Evolutionary conservation across 441 rosid genomes (phyloP).

Genomic region (Populus hybrid): DNA sequence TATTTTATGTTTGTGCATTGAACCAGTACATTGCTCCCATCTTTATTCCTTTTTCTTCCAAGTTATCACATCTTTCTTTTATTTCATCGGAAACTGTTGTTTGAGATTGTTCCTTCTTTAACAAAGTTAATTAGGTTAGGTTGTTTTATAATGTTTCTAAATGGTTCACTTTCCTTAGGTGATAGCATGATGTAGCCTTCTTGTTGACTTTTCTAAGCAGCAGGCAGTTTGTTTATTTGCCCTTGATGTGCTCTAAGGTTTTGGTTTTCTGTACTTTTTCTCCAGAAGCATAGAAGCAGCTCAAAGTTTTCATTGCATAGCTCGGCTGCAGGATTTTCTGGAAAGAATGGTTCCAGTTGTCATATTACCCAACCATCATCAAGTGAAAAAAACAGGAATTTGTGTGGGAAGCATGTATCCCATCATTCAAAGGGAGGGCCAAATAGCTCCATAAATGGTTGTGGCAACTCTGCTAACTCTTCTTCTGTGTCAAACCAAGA

Average conservation of each 20-base stretch:
- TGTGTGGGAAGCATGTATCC: slow-evolving; percentile 29
- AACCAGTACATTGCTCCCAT: no score
- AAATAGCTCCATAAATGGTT: slow-evolving; percentile 15
- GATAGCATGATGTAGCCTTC: no score
- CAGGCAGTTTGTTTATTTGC: no score
- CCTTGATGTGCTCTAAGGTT: slow-evolving; percentile 1
- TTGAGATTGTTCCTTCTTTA: no score
- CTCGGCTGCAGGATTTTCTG: slow-evolving; percentile 50
- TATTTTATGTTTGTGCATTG: no score
- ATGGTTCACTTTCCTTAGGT: no score
- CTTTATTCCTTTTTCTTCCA: no score
- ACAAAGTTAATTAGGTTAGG: no score
- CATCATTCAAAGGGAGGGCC: slow-evolving; percentile 26
- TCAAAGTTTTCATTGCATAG: slow-evolving; percentile 47
- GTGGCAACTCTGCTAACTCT: slow-evolving; percentile 24
- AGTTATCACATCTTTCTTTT: no score
- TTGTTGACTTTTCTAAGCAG: no score
- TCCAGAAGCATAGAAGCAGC: slow-evolving; percentile 57
- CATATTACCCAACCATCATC: slow-evolving; percentile 24
- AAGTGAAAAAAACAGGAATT: slow-evolving; percentile 28
- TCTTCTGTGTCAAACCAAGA: slow-evolving; percentile 21
- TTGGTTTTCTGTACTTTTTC: slow-evolving; percentile 4
- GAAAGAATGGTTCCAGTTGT: slow-evolving; percentile 34
- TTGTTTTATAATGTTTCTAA: no score
- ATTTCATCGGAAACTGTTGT: no score